Evolutionary conservation across 2,329 filamentous ascomycete species (phyloP), one percentile per base, ranked within the genome.

Genomic region (Colletotrichum eremochloae): DNA sequence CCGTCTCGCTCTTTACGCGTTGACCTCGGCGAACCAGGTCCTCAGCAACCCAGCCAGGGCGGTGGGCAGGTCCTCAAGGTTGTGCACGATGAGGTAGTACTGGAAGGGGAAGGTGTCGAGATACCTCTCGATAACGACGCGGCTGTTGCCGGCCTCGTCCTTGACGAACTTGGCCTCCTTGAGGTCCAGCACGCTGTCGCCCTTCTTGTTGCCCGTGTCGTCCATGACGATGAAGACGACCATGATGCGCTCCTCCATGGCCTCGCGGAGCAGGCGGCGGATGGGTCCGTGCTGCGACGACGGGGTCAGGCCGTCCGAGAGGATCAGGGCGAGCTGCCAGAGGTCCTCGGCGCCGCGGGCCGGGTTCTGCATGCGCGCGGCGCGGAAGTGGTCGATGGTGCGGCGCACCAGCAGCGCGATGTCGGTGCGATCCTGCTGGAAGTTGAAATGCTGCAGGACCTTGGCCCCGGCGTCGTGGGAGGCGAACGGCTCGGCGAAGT

Each of bases 141-240:
- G 88, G 73, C 91, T 84, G 84, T 91, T 84, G 81, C 89, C 82
- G 77, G 84, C 74, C 76, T 82, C 86, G 78, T 94, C 91, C 71
- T 88, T 89, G 75, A 92, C 89, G 79, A 98, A 98, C 79, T 91
- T 91, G 48, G 95, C 96, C 82, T 95, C 92, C 81, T 95, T 94
- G 77, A 98, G 87, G 80, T 98, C 95, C 78, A 98, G 83, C 73
- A 99, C 97, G 77, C 91, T 93, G 73, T 90, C 87, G 58, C 87
- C 87, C 79, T 81, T 81, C 76, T 81, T 81, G 75, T 70, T 75
- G 42, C 78, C 77, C 29, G 83, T 84, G 76, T 90, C 88, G 84
- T 99, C 96, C 79, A 99, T 94, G 78, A 99, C 93, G 77, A 99
- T 94, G 81, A 99, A 99, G 7, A 99, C 96, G 74, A 98, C 91